Evolutionary conservation across 805 yeast species (phyloP).

Genomic region (Wickerhamiella occidentalis): DNA sequence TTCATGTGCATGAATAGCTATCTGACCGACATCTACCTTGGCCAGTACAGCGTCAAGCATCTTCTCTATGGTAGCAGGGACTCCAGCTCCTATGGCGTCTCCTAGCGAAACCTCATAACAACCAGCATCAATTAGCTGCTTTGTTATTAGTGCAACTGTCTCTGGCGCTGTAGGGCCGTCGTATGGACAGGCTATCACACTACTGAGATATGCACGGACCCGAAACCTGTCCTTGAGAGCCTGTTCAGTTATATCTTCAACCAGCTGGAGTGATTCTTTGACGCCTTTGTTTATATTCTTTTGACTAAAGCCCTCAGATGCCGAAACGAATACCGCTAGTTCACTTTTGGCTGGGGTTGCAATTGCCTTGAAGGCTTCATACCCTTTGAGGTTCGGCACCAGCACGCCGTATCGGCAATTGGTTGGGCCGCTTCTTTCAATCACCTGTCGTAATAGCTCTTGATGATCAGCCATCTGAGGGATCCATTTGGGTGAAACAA

Average conservation of each 20-base stretch:
- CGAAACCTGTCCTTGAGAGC: slow-evolving; percentile 20
- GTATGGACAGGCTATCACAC: slow-evolving; percentile 27
- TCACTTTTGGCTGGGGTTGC: slow-evolving; percentile 20
- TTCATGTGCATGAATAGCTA: slow-evolving; percentile 28
- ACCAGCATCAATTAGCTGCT: slow-evolving; percentile 23
- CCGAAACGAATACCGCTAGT: slow-evolving; percentile 26
- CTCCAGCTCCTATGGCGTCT: slow-evolving; percentile 28
- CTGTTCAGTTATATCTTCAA: slow-evolving; percentile 18
- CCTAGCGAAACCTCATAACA: slow-evolving; percentile 28
- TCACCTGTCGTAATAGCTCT: slow-evolving; percentile 13
- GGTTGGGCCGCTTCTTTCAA: not conserved
- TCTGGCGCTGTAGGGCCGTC: slow-evolving; percentile 26
- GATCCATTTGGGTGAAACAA: slow-evolving; percentile 29
- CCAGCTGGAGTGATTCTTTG: slow-evolving; percentile 18
- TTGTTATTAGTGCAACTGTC: slow-evolving; percentile 23
- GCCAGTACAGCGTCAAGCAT: slow-evolving; percentile 22
- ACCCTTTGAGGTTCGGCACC: slow-evolving; percentile 25
- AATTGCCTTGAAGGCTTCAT: slow-evolving; percentile 20
- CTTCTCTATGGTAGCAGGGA: slow-evolving; percentile 22
- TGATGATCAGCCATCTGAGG: slow-evolving; percentile 28
- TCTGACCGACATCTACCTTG: slow-evolving; percentile 17
- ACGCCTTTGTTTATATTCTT: slow-evolving; percentile 26
- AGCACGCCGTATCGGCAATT: slow-evolving; percentile 16
- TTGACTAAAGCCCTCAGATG: slow-evolving; percentile 25
- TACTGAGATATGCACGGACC: slow-evolving; percentile 26